A percentile compares a stretch with the other conserved stretches of the same genome.
Conservation (phyloP, 2,329 filamentous ascomycete genomes). For the Phyllosticta capitalensis region DNA sequence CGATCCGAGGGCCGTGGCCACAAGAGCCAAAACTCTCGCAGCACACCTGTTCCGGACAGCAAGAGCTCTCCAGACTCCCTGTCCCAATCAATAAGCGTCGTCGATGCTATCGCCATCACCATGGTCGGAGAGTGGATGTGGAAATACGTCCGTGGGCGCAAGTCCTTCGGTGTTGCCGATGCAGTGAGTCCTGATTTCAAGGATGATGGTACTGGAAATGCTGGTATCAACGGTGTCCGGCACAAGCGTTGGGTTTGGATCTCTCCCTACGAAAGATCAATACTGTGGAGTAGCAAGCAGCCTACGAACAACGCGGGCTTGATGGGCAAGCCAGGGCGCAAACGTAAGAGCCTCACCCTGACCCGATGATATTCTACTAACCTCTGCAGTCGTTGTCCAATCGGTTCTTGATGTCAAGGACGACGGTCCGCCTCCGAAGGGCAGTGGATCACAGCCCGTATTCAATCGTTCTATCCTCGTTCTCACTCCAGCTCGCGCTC, state of each 20-base stretch:
- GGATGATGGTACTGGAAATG: slow-evolving; percentile 5
- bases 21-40: slow-evolving; percentile 41
- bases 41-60: slow-evolving; percentile 18
- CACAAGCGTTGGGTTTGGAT: slow-evolving; percentile 99
- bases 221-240: slow-evolving; percentile 53
- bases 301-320: slow-evolving; percentile 78
- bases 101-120: slow-evolving; percentile 93
- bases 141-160: slow-evolving; percentile 79
- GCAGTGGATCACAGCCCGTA: slow-evolving; percentile 43
- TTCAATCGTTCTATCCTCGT: slow-evolving; percentile 96
- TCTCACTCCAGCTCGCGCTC: slow-evolving; percentile 79
- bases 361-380: slow-evolving; percentile 23
- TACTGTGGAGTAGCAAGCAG: slow-evolving; percentile 98
- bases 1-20: slow-evolving; percentile 41
- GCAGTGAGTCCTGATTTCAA: slow-evolving; percentile 50
- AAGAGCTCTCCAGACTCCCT: slow-evolving; percentile 34
- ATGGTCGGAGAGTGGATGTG: slow-evolving; percentile 99
- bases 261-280: slow-evolving; percentile 87
- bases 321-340: slow-evolving; percentile 88
- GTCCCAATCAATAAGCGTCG: slow-evolving; percentile 66
- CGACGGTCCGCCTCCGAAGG: slow-evolving; percentile 74
- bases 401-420: slow-evolving; percentile 96
- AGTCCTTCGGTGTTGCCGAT: slow-evolving; percentile 77
- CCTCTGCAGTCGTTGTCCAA: slow-evolving; percentile 69
- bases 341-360: slow-evolving; percentile 56